Conservation (phyloP, 768 basidiomycete species). For the Tylopilus sp. region DNA sequence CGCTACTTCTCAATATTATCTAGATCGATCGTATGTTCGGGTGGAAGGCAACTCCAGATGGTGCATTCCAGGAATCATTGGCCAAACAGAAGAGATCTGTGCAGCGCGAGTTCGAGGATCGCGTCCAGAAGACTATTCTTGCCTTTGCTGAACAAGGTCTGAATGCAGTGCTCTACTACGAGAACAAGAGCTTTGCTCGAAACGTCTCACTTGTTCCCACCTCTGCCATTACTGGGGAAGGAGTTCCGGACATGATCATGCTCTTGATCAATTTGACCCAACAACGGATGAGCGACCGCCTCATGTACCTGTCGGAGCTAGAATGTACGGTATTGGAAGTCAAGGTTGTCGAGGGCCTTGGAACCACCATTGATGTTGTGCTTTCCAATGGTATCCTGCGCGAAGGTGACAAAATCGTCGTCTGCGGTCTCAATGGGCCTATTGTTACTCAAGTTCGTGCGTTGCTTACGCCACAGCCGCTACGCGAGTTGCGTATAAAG, state of each 20-base stretch:
- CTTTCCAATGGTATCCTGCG: slow-evolving; percentile 89
- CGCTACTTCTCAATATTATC: slow-evolving; percentile 5
- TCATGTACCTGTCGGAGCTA: slow-evolving; percentile 97
- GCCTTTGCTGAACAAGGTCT: slow-evolving; percentile 98
- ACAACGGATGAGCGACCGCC: slow-evolving; percentile 92
- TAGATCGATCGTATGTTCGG: slow-evolving; percentile 98
- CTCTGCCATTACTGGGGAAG: slow-evolving; percentile 97
- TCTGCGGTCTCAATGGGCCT: slow-evolving; percentile 96
- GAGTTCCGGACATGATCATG: slow-evolving; percentile 99
- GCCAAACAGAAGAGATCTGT: slow-evolving; percentile 75
- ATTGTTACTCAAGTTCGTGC: slow-evolving; percentile 95
- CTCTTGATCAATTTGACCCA: slow-evolving; percentile 95
- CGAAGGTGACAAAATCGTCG: slow-evolving; percentile 91
- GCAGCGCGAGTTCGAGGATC: slow-evolving; percentile 90
- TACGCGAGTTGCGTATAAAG: slow-evolving; percentile 95
- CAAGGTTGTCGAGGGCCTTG: slow-evolving; percentile 96
- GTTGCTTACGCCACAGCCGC: slow-evolving; percentile 90
- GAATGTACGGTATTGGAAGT: slow-evolving; percentile 99
- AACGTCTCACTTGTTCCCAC: slow-evolving; percentile 97
- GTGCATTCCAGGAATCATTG: slow-evolving; percentile 88
- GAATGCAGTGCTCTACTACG: slow-evolving; percentile 93
- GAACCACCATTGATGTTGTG: slow-evolving; percentile 96
- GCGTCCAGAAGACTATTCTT: slow-evolving; percentile 76
- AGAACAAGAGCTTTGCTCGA: slow-evolving; percentile 92
- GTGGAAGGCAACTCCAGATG: slow-evolving; percentile 90